Conservation (phyloP, 1,284 basidiomycete species). For the Xerocomus minutiporus region DNA sequence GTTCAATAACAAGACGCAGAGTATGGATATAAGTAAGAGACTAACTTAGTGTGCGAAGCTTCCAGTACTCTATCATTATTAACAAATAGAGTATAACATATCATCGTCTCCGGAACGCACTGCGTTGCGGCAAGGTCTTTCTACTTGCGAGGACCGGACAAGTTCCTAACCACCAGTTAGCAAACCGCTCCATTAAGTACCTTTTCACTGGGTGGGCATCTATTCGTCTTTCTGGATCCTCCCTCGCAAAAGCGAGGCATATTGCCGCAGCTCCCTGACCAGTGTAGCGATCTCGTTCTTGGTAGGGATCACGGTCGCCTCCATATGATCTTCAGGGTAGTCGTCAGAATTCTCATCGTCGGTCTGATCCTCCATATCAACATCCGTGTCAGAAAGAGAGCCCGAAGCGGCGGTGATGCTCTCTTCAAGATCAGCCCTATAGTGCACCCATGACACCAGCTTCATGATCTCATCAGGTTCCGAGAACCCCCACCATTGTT, state of each 20-base stretch:
- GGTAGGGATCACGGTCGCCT: conserved; percentile 19
- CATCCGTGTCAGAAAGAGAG: conserved; percentile 7
- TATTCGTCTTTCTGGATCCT: conserved; percentile 33
- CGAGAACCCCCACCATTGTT: conserved; percentile 71
- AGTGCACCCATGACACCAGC: conserved; percentile 61
- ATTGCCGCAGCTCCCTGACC: conserved; percentile 45
- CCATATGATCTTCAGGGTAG: background rate
- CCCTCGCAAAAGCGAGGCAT: conserved; percentile 47
- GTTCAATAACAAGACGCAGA: conserved; percentile 6
- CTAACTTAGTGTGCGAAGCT: conserved; percentile 6
- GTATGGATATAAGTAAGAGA: conserved; percentile 13
- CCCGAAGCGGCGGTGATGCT: conserved; percentile 3
- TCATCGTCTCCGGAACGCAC: conserved; percentile 8
- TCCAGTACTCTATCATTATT: conserved; percentile 14
- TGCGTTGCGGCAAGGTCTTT: conserved; percentile 7
- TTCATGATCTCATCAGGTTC: conserved; percentile 58
- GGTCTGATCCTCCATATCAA: conserved; percentile 21
- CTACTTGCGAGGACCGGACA: conserved; percentile 1
- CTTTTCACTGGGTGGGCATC: background rate
- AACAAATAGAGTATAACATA: conserved; percentile 31
- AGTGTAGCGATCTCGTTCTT: conserved; percentile 36
- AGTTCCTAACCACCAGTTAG: background rate
- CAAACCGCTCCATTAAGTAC: background rate
- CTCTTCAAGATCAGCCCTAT: conserved; percentile 45
- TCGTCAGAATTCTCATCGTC: conserved; percentile 10